Base-by-base conservation (phyloP, 2,329 filamentous ascomycete species). In the Helotiales sp. region DNA sequence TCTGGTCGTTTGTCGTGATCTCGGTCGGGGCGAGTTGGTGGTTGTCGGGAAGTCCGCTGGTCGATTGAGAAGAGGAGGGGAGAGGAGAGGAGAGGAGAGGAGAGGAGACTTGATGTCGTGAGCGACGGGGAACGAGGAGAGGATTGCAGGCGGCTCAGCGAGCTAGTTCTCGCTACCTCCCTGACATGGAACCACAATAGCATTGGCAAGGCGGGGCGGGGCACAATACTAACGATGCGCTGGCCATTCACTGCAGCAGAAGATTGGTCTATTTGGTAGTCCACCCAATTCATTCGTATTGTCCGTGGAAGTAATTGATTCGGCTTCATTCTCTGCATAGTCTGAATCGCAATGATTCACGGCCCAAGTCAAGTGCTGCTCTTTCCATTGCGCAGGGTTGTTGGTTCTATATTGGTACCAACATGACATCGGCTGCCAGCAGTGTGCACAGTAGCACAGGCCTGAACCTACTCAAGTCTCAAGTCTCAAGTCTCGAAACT, bases 51-150 rank as follows among this genome's bases (percentile, higher is more conserved):
- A 52, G 60, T 32, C 4, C 32, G 45, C 32, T 63, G 55, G 24
- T 52, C 45, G 54, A 60, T 45, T 40, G 30, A 34, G n/a, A n/a
- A n/a, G n/a, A n/a, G n/a, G n/a, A n/a, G n/a, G n/a, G n/a, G n/a
- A n/a, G n/a, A n/a, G n/a, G n/a, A n/a, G n/a, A n/a, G n/a, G n/a
- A n/a, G n/a, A n/a, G n/a, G n/a, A n/a, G n/a, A n/a, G 11, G 22
- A 24, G 45, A 49, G 32, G 52, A 60, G 49, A 45, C 24, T 59
- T 63, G 55, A 58, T 57, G 67, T 63, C 47, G 61, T 54, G 62
- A 60, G 37, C 37, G 40, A 47, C n/a, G n/a, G n/a, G n/a, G n/a
- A n/a, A n/a, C n/a, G n/a, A n/a, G 30, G 37, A 17, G 54, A 34
- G 32, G n/a, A 43, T 60, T 60, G 37, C 15, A 47, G 34, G 57